Evolutionary conservation across 352 stramenopile species (phyloP), one percentile per base, ranked within the genome.

Genomic region (Phytopythium helicoides): DNA sequence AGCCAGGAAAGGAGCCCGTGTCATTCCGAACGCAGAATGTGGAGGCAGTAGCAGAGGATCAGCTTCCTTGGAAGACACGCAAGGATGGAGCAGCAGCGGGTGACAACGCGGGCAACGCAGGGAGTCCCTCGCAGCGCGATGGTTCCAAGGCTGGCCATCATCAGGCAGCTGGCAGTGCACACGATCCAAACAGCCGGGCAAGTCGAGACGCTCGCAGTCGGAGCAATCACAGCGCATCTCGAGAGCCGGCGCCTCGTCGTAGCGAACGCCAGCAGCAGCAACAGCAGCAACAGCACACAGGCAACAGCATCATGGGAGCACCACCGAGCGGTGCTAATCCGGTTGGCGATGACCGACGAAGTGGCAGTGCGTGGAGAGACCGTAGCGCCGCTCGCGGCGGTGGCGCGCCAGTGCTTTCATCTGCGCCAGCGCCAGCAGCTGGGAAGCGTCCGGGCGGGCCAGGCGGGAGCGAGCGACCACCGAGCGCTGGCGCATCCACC

Each of bases 11-110:
- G 42, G 85, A 95, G 54, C 85, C 85, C 22, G 72, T 95, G 18
- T 81, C 82, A 25, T 95, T 95, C 63, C 85, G 81, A 31, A 93
- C 82, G 19, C 85, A 95, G 40, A 93, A 65, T 12, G 75, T 95
- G 9, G 81, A 93, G 52, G 55, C 79, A 14, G 73, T 95, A 18
- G 50, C 68, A 16, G 85, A 95, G n/a, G 85, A 95, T 26, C 65
- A 25, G 25, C 56, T 91, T 7, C 84, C 82, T 18, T 88, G 79
- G 72, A 92, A 89, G 60, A 69, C 52, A 33, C 76, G 77, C 25
- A 85, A 84, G 23, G 75, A 94, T 21, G 50, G 56, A 11, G 25
- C 58, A 12, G 56, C 60, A 36, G 19, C 28, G 41, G 49, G 52
- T 16, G 50, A 48, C 49, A 81, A 44, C 40, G 47, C 42, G 60